Evolutionary conservation across 2,329 filamentous ascomycete genomes (phyloP), one percentile per base, ranked within the genome.

Genomic region (Dactylellina leptospora): DNA sequence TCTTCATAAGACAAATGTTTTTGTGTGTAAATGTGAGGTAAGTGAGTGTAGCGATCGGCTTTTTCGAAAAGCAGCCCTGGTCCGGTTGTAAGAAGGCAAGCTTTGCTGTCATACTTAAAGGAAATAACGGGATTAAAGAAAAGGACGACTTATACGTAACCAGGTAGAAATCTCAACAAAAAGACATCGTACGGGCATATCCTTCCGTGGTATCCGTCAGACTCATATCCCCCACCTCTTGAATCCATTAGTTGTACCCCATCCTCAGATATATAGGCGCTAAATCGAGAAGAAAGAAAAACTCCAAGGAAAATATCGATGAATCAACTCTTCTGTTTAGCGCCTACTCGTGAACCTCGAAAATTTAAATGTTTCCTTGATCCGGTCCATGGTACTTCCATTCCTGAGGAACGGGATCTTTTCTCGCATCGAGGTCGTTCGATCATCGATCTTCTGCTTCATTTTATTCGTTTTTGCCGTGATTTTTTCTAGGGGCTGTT

Each of bases 321-420:
- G n/a, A n/a, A n/a, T n/a, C n/a, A n/a, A n/a, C 25, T 28, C 48
- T 20, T 13, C 23, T 13, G 33, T 30, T 63, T 62, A 72, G 40
- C 64, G 53, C 28, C 59, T 58, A 20, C 45, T 59, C 22, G 53
- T 54, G 38, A 72, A 64, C 23, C 68, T 72, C n/a, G 68, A 72
- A 36, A 72, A 72, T 44, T 64, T 72, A 27, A 72, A 72, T 30
- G 68, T 72, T 36, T 72, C 68, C 22, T 72, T 72, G 53, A 72
- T 72, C 16, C 68, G 36, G 25, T 72, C 68, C 68, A 72, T 72
- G 11, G 68, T 72, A 44, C 68, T 72, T 44, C 68, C 68, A 30
- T 72, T 72, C 44, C 53, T 58, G 20, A 72, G 54, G 47, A 72
- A 72, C 11, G 68, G 68, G 38, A 72, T 72, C 59, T 59, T 72